Conservation (phyloP, 495 filamentous ascomycete species). For the Penicillium macrosclerotiorum region DNA sequence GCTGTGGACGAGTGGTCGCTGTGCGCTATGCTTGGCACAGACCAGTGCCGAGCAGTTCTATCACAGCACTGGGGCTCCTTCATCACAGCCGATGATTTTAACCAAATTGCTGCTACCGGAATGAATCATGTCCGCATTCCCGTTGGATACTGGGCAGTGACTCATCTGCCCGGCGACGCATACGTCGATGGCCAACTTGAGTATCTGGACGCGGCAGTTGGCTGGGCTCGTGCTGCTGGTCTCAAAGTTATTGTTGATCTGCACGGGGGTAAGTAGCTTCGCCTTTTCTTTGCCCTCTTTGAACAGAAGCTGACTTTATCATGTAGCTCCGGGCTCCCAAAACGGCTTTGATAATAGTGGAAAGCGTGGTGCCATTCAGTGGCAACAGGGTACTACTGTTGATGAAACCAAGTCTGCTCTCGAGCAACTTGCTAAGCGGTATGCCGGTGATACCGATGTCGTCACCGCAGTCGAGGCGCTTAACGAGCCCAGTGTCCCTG, state of each 20-base stretch:
- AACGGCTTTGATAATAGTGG: conserved; percentile 83
- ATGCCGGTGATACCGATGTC: conserved; percentile 59
- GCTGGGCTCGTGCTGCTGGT: conserved; percentile 62
- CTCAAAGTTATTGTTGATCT: conserved; percentile 70
- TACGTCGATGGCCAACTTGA: conserved; percentile 72
- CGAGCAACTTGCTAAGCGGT: conserved; percentile 56
- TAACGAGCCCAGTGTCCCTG: conserved; percentile 64
- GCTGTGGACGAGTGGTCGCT: conserved; percentile 67
- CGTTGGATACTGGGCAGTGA: conserved; percentile 74
- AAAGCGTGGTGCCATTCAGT: conserved; percentile 59
- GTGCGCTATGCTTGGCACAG: conserved; percentile 48
- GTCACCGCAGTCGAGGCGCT: conserved; percentile 69
- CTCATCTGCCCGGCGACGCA: conserved; percentile 57
- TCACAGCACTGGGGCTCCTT: conserved; percentile 59
- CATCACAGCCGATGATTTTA: conserved; percentile 67
- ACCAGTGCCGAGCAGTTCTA: conserved; percentile 46
- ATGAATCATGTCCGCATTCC: conserved; percentile 79
- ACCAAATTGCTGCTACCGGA: conserved; percentile 60
- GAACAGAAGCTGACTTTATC: conserved; percentile 16
- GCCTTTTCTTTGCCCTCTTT: neutral
- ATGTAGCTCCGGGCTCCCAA: conserved; percentile 66
- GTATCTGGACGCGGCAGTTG: conserved; percentile 63
- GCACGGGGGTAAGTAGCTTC: conserved; percentile 56
- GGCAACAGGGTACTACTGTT: conserved; percentile 59
- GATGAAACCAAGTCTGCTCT: conserved; percentile 57